These are phyloP conservation scores for Candida koratica DNA, from an alignment of 805 yeast species.

Conservation along the genomic window DNA sequence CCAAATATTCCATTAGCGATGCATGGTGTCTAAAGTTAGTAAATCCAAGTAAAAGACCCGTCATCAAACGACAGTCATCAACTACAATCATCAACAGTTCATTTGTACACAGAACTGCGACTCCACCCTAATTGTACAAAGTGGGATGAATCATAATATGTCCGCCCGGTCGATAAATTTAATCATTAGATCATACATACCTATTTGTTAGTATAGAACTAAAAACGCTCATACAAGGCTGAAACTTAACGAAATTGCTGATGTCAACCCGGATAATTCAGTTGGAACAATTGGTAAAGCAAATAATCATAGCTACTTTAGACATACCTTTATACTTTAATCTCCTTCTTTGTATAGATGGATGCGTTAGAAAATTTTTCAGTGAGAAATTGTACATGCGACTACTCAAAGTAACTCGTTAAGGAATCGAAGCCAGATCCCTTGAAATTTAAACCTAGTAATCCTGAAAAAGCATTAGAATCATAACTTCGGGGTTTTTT, in stretches of 20 bases:
- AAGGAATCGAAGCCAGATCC: too few species aligned
- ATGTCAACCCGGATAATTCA: constrained; percentile 49
- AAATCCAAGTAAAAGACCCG: background rate
- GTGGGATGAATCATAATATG: constrained; percentile 38
- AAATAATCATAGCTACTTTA: constrained; percentile 42
- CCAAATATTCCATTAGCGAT: background rate
- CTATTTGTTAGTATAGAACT: constrained; percentile 19
- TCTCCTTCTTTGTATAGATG: constrained; percentile 4
- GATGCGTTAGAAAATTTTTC: constrained; percentile 3
- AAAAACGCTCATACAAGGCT: constrained; percentile 48
- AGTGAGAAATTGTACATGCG: background rate
- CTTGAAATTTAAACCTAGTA: too few species aligned
- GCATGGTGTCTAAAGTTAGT: constrained; percentile 3
- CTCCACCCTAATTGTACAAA: constrained; percentile 44
- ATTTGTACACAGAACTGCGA: constrained; percentile 46
- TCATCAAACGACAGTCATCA: constrained; percentile 49
- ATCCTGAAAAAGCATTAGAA: too few species aligned
- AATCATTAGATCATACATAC: constrained; percentile 29
- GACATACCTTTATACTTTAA: constrained; percentile 9
- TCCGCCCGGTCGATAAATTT: constrained; percentile 52
- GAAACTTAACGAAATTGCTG: constrained; percentile 49
- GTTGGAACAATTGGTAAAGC: constrained; percentile 52
- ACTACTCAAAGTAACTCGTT: too few species aligned
- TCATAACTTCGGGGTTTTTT: too few species aligned
- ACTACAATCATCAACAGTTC: constrained; percentile 38